phyloP scores from a whole-genome alignment of 345 rosid genomes.

The Sonneratia alba region DNA sequence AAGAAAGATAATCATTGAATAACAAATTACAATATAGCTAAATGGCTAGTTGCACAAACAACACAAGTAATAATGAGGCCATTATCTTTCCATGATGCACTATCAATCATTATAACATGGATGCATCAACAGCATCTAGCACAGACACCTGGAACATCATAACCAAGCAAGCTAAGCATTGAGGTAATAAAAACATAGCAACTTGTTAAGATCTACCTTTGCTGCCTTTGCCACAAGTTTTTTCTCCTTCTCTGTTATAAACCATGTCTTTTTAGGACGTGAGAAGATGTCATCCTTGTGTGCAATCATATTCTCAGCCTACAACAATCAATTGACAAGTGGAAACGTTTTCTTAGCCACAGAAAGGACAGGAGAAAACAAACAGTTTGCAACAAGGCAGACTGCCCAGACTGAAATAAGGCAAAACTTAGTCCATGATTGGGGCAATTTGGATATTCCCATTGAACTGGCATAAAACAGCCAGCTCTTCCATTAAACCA shows the following conservation, averaged over 20 bases:
- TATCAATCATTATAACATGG: not conserved
- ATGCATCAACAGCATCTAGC: not conserved
- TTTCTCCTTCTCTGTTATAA: slow-evolving; percentile 83
- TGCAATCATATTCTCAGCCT: slow-evolving; percentile 90
- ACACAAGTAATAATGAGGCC: not conserved
- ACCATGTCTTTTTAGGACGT: slow-evolving; percentile 93
- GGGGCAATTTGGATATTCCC: too few relatives aligned
- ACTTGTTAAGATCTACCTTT: slow-evolving; percentile 33
- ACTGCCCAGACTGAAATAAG: too few relatives aligned
- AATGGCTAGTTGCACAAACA: not conserved
- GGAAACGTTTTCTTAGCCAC: not conserved
- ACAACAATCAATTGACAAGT: slow-evolving; percentile 2
- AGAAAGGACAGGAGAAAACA: not conserved
- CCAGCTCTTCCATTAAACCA: not conserved
- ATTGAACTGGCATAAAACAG: not conserved
- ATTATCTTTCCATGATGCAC: not conserved
- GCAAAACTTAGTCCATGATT: too few relatives aligned
- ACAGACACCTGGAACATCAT: not conserved
- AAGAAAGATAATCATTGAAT: not conserved
- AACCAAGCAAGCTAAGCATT: not conserved
- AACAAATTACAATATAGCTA: not conserved
- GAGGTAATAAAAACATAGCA: not conserved
- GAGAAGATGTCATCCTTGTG: slow-evolving; percentile 79
- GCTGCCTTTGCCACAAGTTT: slow-evolving; percentile 52
- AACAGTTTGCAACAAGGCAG: not conserved